Evolutionary conservation across 495 filamentous ascomycete genomes (phyloP).

Genomic region (Aspergillus coremiiformis): DNA sequence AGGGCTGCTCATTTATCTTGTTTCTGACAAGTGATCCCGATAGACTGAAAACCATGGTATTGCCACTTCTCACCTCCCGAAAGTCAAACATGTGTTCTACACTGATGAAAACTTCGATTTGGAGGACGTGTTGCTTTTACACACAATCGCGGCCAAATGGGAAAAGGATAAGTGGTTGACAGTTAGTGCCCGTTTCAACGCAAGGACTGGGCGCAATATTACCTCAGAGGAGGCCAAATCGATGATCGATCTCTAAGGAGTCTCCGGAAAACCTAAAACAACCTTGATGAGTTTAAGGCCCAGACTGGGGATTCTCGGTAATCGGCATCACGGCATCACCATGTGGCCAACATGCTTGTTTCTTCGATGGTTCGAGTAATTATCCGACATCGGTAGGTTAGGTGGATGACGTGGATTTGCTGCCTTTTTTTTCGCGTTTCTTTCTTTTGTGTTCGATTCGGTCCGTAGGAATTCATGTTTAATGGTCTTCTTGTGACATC

Average conservation of each 20-base stretch:
- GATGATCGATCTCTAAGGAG: slow-evolving; percentile 6
- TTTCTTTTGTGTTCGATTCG: slow-evolving; percentile 2
- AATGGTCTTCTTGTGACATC: slow-evolving; percentile 2
- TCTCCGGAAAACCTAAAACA: not conserved
- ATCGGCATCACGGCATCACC: not conserved
- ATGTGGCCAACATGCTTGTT: not conserved
- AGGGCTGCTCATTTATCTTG: not conserved
- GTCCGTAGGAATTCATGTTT: not conserved
- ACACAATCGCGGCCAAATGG: slow-evolving; percentile 14
- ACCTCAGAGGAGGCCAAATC: slow-evolving; percentile 16
- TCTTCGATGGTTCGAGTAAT: not conserved
- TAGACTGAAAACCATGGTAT: slow-evolving; percentile 4
- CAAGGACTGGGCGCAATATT: slow-evolving; percentile 13
- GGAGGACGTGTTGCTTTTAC: slow-evolving; percentile 16
- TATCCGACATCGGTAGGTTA: not conserved
- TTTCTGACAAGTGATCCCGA: not conserved
- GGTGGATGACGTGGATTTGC: not conserved
- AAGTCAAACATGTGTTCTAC: slow-evolving; percentile 6
- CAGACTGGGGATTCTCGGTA: not conserved
- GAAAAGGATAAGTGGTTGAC: slow-evolving; percentile 14
- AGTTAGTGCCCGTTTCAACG: slow-evolving; percentile 12
- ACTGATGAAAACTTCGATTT: slow-evolving; percentile 10
- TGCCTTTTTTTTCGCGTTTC: not conserved
- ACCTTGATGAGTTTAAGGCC: not conserved
- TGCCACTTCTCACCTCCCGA: not conserved